phyloP scores from a whole-genome alignment of 2,329 filamentous ascomycete genomes.

The Colletotrichum noveboracense region DNA sequence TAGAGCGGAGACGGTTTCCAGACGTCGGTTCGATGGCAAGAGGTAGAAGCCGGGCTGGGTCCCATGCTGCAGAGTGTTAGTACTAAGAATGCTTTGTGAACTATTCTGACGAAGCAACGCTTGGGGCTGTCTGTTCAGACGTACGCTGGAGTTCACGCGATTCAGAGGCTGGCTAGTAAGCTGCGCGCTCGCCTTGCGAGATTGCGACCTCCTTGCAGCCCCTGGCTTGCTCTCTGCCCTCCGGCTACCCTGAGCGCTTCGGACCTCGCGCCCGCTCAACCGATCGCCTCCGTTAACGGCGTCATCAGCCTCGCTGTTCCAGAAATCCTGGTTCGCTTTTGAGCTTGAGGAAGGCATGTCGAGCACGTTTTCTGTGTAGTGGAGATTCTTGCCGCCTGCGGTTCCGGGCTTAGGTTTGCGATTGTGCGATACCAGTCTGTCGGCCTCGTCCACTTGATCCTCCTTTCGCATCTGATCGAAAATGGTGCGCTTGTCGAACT shows the following conservation, averaged over 20 bases:
- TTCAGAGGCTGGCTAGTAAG: slow-evolving; percentile 44
- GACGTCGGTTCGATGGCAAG: slow-evolving; percentile 58
- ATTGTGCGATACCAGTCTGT: slow-evolving; percentile 91
- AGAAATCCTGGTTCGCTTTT: slow-evolving; percentile 58
- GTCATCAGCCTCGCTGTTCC: slow-evolving; percentile 79
- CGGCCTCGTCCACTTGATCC: slow-evolving; percentile 86
- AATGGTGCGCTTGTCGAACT: slow-evolving; percentile 91
- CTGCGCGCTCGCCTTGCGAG: slow-evolving; percentile 58
- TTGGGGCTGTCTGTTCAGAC: slow-evolving; percentile 27
- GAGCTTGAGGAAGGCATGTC: slow-evolving; percentile 56
- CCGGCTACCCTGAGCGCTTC: slow-evolving; percentile 54
- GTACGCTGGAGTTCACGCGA: slow-evolving; percentile 54
- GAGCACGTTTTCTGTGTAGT: slow-evolving; percentile 90
- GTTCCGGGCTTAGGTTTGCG: slow-evolving; percentile 72
- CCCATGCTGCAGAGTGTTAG: slow-evolving; percentile 31
- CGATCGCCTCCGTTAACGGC: slow-evolving; percentile 52
- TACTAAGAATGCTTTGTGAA: slow-evolving; percentile 13
- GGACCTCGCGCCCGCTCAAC: slow-evolving; percentile 53
- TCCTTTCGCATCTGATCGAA: slow-evolving; percentile 93
- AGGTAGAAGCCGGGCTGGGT: slow-evolving; percentile 56
- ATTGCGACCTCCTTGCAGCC: slow-evolving; percentile 55
- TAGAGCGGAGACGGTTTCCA: slow-evolving; percentile 71
- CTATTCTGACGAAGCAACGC: slow-evolving; percentile 16
- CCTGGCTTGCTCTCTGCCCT: slow-evolving; percentile 59
- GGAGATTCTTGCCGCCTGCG: slow-evolving; percentile 85